Base-by-base conservation (phyloP, 345 rosid genomes). In the Draba incana region DNA sequence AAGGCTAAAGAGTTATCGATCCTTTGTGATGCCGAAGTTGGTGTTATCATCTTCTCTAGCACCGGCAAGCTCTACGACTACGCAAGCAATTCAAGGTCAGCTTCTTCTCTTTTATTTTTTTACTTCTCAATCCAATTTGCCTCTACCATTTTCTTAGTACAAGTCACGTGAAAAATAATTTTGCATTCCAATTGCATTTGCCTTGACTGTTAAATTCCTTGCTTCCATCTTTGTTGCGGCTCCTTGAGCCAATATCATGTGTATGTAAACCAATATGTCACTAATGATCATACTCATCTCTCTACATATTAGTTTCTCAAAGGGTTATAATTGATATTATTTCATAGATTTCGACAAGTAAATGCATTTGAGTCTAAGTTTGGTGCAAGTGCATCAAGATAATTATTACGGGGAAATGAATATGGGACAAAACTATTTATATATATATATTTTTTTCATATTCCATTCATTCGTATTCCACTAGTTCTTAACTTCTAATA, bases 11-110 rank as follows among this genome's bases (percentile, higher is more conserved):
- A 76, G 57, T 37, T 76, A 48, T 63, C 79, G 5, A 75, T 75
- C 24, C 79, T 75, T 47, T 75, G 79, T 63, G 79, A 75, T 75
- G 79, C 79, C 0, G 79, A 76, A 65, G 79, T 76, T 70, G 79
- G 79, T 44, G 75, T 76, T 45, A 62, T 76, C 49, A 58, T 76
- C 5, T 76, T 76, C 24, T 76, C 79, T 66, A 76, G 76, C 23
- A 70, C 79, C 8, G 68, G 79, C n/a, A 76, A 76, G 63, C 76
- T 76, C 31, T 76, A 76, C 3, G 79, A 76, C 52, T 76, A 63
- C 33, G 68, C 76, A 49, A 76, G 80, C 80, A 69, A 66, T 60
- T 69, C 76, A 60, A 76, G 76, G 80, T 76, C 2, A 60, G 66
- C 54, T 57, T 24, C 6, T 38, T 64, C 57, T 12, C 25, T 27